phyloP scores from a whole-genome alignment of 1,139 yeast species.

The Suhomyces taliae region DNA sequence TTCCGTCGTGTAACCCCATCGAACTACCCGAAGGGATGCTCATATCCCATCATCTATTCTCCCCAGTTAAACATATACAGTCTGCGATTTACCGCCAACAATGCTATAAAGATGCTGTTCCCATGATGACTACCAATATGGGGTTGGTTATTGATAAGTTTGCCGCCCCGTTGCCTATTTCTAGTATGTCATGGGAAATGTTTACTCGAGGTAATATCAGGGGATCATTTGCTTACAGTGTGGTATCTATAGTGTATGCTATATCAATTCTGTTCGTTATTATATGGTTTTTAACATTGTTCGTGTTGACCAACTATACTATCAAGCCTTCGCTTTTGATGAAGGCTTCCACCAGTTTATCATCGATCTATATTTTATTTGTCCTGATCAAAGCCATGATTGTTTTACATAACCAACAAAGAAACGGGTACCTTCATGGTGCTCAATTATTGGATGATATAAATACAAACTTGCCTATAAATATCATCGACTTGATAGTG shows the following conservation, averaged over 20 bases:
- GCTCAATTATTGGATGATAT: slow-evolving; percentile 48
- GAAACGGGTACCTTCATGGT: slow-evolving; percentile 57
- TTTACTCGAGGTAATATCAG: slow-evolving; percentile 29
- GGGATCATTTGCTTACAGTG: slow-evolving; percentile 55
- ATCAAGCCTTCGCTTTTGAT: slow-evolving; percentile 53
- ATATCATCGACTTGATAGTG: slow-evolving; percentile 62
- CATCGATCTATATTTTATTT: slow-evolving; percentile 55
- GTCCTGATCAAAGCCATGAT: slow-evolving; percentile 50
- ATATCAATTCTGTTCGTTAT: slow-evolving; percentile 66
- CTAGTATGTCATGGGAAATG: slow-evolving; percentile 40
- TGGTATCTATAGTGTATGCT: slow-evolving; percentile 62
- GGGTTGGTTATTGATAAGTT: slow-evolving; percentile 32
- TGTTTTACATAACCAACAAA: slow-evolving; percentile 50
- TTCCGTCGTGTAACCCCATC: slow-evolving; percentile 34
- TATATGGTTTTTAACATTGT: slow-evolving; percentile 61
- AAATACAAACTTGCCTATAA: slow-evolving; percentile 49
- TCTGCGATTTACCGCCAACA: slow-evolving; percentile 32
- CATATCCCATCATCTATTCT: slow-evolving; percentile 26
- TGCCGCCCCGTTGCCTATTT: slow-evolving; percentile 38
- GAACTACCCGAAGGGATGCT: slow-evolving; percentile 36
- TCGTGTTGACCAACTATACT: slow-evolving; percentile 61
- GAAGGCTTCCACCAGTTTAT: slow-evolving; percentile 45
- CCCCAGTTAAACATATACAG: slow-evolving; percentile 24
- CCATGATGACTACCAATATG: slow-evolving; percentile 45
- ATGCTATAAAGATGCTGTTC: slow-evolving; percentile 40